phyloP scores from a whole-genome alignment of 768 basidiomycete species.

The Tylopilus subfusipes region DNA sequence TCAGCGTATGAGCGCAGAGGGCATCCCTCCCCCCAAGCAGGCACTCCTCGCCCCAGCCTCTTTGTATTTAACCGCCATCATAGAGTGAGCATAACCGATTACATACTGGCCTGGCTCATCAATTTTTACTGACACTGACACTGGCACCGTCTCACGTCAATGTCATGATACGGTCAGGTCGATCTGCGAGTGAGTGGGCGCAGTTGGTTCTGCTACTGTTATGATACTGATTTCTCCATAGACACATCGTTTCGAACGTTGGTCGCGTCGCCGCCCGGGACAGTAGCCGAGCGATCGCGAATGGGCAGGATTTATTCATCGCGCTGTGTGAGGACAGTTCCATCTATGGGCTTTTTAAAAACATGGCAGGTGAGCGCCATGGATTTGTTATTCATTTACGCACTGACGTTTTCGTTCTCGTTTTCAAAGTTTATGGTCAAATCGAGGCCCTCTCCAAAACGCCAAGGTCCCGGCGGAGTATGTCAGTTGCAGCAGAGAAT shows the following conservation, averaged over 20 bases:
- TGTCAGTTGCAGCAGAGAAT: conserved; percentile 62
- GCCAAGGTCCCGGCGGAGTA: conserved; percentile 59
- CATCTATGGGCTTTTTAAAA: conserved; percentile 80
- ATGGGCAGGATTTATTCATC: conserved; percentile 76
- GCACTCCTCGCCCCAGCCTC: conserved; percentile 75
- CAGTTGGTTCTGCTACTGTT: neutral
- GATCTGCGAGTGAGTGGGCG: conserved; percentile 75
- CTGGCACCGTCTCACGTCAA: conserved; percentile 24
- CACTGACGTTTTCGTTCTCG: conserved; percentile 17
- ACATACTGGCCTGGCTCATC: conserved; percentile 12
- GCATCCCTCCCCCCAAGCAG: conserved; percentile 48
- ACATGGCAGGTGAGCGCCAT: conserved; percentile 68
- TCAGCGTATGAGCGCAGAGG: conserved; percentile 55
- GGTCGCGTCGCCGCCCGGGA: conserved; percentile 83
- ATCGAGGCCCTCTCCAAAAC: conserved; percentile 65
- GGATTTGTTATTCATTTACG: conserved; percentile 18
- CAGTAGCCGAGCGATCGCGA: conserved; percentile 73
- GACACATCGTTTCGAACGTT: conserved; percentile 81
- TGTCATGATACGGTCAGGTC: conserved; percentile 48
- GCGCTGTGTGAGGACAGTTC: conserved; percentile 89
- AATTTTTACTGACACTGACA: too few relatives aligned
- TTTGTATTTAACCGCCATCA: conserved; percentile 85
- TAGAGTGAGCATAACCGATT: conserved; percentile 66
- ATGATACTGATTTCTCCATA: conserved; percentile 29
- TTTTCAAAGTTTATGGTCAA: conserved; percentile 64